These are phyloP conservation scores for Colletotrichum brevisporum DNA, from an alignment of 2,329 filamentous ascomycete species.

Conservation along the genomic window DNA sequence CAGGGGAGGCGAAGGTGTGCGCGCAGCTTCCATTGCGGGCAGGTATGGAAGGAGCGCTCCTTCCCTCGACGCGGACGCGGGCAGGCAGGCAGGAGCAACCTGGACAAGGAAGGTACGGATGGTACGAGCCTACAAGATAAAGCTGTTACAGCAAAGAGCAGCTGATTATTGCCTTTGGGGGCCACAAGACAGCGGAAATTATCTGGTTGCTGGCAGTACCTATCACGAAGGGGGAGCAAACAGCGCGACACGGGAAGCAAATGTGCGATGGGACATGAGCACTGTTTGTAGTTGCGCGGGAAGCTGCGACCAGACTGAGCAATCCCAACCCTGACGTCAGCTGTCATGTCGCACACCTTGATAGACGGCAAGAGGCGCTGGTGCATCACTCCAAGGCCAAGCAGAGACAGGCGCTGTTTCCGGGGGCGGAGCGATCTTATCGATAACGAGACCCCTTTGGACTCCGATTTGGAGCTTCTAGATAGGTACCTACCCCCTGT, in stretches of 20 bases:
- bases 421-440: slow-evolving; percentile 30
- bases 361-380: slow-evolving; percentile 12
- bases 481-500: no score
- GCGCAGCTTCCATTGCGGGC: slow-evolving; percentile 35
- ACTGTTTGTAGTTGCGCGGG: slow-evolving; percentile 38
- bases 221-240: slow-evolving; percentile 24
- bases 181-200: slow-evolving; percentile 19
- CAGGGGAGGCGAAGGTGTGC: slow-evolving; percentile 25
- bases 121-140: slow-evolving; percentile 5
- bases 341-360: slow-evolving; percentile 29
- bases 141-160: slow-evolving; percentile 3
- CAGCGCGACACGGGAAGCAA: slow-evolving; percentile 12
- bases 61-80: not conserved
- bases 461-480: not conserved
- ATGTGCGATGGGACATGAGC: slow-evolving; percentile 25
- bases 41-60: not conserved
- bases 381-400: slow-evolving; percentile 34
- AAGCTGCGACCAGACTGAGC: slow-evolving; percentile 19
- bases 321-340: slow-evolving; percentile 31
- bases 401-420: slow-evolving; percentile 27
- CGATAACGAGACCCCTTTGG: slow-evolving; percentile 17
- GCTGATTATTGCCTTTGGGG: slow-evolving; percentile 13
- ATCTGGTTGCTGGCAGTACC: slow-evolving; percentile 7
- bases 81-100: slow-evolving; percentile 12
- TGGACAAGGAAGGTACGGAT: not conserved